phyloP scores from a whole-genome alignment of 2,329 filamentous ascomycete species.

The Arthrobotrys megalospora region DNA sequence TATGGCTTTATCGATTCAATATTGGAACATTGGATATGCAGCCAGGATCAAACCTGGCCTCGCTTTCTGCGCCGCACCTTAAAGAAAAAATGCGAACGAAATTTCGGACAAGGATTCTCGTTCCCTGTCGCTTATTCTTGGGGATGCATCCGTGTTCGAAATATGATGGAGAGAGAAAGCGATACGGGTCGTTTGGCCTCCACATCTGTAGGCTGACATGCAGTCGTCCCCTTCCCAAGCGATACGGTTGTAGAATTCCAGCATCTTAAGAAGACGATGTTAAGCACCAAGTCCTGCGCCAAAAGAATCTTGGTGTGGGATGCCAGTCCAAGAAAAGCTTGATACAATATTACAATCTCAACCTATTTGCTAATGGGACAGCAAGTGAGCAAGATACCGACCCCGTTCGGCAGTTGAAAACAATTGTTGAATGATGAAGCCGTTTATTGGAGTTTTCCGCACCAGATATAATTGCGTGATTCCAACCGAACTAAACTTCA shows the following conservation, averaged over 20 bases:
- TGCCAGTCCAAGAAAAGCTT: constrained; percentile 13
- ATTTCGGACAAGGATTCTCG: constrained; percentile 28
- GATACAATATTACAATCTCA: background rate
- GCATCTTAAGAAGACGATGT: background rate
- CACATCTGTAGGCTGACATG: constrained; percentile 53
- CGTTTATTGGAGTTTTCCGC: background rate
- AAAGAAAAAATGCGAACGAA: constrained; percentile 23
- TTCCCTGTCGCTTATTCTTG: constrained; percentile 11
- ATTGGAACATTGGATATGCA: constrained; percentile 1
- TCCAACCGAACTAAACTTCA: background rate
- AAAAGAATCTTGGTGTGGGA: background rate
- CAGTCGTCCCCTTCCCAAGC: constrained; percentile 21
- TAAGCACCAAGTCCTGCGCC: background rate
- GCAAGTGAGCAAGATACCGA: background rate
- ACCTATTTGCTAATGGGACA: background rate
- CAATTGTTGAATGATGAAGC: background rate
- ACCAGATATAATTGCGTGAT: constrained; percentile 1
- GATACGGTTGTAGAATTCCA: constrained; percentile 1
- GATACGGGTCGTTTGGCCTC: constrained; percentile 8
- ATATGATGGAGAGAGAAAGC: background rate
- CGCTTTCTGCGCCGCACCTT: constrained; percentile 43
- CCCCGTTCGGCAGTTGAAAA: constrained; percentile 15
- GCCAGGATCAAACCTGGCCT: constrained; percentile 10
- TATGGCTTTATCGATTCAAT: background rate
- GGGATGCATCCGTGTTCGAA: constrained; percentile 45